These are phyloP conservation scores for Penicillium desertorum DNA, from an alignment of 495 filamentous ascomycete genomes.

Conservation along the genomic window DNA sequence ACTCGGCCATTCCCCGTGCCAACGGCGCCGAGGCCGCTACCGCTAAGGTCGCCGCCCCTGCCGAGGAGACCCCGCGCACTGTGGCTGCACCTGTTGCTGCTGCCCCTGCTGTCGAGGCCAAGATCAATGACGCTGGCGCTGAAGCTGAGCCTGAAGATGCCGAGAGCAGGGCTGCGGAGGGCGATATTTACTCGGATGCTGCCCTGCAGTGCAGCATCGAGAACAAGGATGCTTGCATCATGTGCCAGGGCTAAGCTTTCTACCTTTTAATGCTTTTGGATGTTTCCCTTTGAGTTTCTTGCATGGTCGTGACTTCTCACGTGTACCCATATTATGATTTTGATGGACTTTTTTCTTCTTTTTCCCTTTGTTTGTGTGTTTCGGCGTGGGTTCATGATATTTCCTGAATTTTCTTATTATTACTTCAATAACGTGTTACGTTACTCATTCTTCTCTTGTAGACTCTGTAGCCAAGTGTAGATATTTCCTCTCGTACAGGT, in stretches of 20 bases:
- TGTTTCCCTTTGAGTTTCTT: slow-evolving; percentile 21
- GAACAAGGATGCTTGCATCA: slow-evolving; percentile 83
- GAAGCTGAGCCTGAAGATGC: slow-evolving; percentile 67
- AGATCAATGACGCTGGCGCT: slow-evolving; percentile 58
- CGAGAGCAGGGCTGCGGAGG: slow-evolving; percentile 45
- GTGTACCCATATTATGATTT: slow-evolving; percentile 46
- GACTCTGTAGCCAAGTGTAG: not conserved
- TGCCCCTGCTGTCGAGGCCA: slow-evolving; percentile 27
- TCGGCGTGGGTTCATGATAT: slow-evolving; percentile 18
- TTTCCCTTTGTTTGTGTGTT: slow-evolving; percentile 18
- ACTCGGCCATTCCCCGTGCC: slow-evolving; percentile 60
- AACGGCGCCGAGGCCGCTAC: slow-evolving; percentile 30
- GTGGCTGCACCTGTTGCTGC: slow-evolving; percentile 60
- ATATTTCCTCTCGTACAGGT: not conserved
- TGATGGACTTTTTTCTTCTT: slow-evolving; percentile 35
- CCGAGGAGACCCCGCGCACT: slow-evolving; percentile 66
- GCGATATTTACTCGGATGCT: slow-evolving; percentile 90
- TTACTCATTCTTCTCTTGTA: not conserved
- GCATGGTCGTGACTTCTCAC: slow-evolving; percentile 18
- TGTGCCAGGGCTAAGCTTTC: slow-evolving; percentile 74
- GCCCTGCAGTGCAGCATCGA: slow-evolving; percentile 92
- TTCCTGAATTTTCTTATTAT: slow-evolving; percentile 17
- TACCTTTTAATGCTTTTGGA: slow-evolving; percentile 16
- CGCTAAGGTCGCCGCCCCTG: slow-evolving; percentile 26
- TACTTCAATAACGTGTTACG: slow-evolving; percentile 7